Evolutionary conservation across 495 filamentous ascomycete species (phyloP), one percentile per base, ranked within the genome.

Genomic region (Lasiosphaeria hispida): DNA sequence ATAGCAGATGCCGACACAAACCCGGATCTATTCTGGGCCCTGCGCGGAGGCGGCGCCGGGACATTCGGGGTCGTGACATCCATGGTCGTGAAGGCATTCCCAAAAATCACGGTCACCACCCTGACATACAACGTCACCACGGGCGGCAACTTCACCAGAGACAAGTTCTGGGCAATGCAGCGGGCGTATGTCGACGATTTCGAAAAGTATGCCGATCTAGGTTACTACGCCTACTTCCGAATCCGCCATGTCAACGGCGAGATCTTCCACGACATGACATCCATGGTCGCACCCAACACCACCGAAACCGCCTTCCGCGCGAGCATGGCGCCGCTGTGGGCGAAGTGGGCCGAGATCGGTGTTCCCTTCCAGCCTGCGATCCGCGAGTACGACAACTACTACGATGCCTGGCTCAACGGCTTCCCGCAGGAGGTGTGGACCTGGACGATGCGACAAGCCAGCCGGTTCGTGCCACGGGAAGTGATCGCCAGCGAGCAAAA

Each of bases 21-120:
- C 49, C 63, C 75, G 0, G 85, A 87, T 23, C 69, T 86, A 2
- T 87, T 85, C 48, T 62, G 54, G 54, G 60, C n/a, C n/a, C n/a
- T n/a, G n/a, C n/a, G n/a, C n/a, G n/a, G n/a, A n/a, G n/a, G n/a
- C n/a, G n/a, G n/a, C 36, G 70, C 64, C 40, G 54, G 79, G 61
- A 80, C 76, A 38, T 84, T 68, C 43, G 80, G 77, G 10, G 63
- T 81, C n/a, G 75, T 82, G 5, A 63, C 67, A 11, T 79, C 77
- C 1, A 63, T 78, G 52, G 72, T 68, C 0, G 68, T 77, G 7
- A 72, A 69, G 14, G 57, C 45, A 7, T 59, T 54, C 35, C 36
- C 36, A 5, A 39, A 59, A 13, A 23, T 61, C 44, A 52, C 44
- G n/a, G 17, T 47, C 14, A 49, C 38, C 0, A 52, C 47, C 7